Evolutionary conservation across 495 filamentous ascomycete genomes (phyloP).

Genomic region (Pseudomonodictys pantanalensis): DNA sequence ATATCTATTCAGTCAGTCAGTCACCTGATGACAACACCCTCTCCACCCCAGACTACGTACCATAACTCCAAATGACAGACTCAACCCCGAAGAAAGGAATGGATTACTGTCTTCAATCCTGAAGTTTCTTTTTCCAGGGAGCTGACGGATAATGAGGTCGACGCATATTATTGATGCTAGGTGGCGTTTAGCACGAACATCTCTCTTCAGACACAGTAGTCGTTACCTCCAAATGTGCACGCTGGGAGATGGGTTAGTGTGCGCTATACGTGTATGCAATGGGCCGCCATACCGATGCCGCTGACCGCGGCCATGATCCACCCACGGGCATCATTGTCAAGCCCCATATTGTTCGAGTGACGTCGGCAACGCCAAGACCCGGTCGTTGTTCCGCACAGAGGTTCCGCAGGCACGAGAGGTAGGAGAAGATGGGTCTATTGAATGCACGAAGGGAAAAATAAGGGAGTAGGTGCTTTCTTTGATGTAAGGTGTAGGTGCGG

Average conservation of each 20-base stretch:
- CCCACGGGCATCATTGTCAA: slow-evolving; percentile 80
- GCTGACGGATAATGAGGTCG: slow-evolving; percentile 67
- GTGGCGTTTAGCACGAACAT: slow-evolving; percentile 35
- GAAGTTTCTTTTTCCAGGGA: slow-evolving; percentile 73
- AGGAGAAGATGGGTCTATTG: too few relatives aligned
- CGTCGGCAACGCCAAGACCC: slow-evolving; percentile 8
- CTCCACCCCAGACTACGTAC: slow-evolving; percentile 49
- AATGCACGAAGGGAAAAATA: too few relatives aligned
- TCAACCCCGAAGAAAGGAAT: slow-evolving; percentile 84
- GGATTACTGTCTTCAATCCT: slow-evolving; percentile 82
- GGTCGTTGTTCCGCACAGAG: too few relatives aligned
- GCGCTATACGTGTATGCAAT: background rate
- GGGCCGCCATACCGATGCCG: slow-evolving; percentile 61
- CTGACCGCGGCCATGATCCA: slow-evolving; percentile 91
- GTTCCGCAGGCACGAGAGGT: too few relatives aligned
- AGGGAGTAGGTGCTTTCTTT: too few relatives aligned
- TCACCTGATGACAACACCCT: slow-evolving; percentile 19
- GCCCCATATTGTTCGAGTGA: slow-evolving; percentile 41
- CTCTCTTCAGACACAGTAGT: background rate
- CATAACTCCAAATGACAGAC: slow-evolving; percentile 97
- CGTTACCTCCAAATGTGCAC: slow-evolving; percentile 28
- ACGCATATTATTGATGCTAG: slow-evolving; percentile 83
- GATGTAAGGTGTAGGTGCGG: too few relatives aligned
- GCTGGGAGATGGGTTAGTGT: slow-evolving; percentile 16
- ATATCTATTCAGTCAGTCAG: slow-evolving; percentile 57